Base-by-base conservation (phyloP, 805 yeast genomes). In the Teunomyces gatunensis region DNA sequence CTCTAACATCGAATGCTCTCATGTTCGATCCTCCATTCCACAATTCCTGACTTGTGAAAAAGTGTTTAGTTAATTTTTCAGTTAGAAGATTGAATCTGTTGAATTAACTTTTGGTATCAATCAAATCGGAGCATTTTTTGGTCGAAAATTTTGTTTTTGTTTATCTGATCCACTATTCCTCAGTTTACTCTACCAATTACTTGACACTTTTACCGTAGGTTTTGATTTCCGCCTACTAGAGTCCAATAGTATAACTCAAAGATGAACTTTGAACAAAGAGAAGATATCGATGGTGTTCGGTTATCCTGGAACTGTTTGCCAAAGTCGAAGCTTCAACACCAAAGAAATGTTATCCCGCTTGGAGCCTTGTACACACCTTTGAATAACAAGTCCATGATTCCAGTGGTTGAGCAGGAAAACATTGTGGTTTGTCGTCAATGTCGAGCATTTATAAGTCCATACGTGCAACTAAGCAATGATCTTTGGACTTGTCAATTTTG, bases 201-300 rank as follows among this genome's bases (percentile, higher is more conserved):
- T 4, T n/a, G n/a, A n/a, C n/a, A n/a, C n/a, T n/a, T 11, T 13
- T 13, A 9, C 15, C 20, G 23, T 12, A 37, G 30, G 30, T 37
- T 9, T 28, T 37, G 13, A 18, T 18, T 37, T 37, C 10, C 10
- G 25, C 15, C 28, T 37, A 21, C 40, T 37, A 13, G 40, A 6
- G 18, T 7, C 6, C 20, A 35, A 35, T 12, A 37, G 17, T 23
- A 17, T 37, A 13, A 13, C n/a, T 1, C 10, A n/a, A 20, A 47
- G 13, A 72, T 72, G 77, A 67, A 67, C 53, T 78, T 80, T 54
- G 83, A 79, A 56, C 70, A 70, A 13, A 67, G 76, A 54, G 96
- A 87, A 61, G 94, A 87, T 61, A 61, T 67, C 45, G 85, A 86
- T 55, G 94, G 94, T 42, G 79, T 85, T 35, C 78, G 94, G 57